Evolutionary conservation across 306 rosid genomes (phyloP).

Genomic region (Alnus glutinosa): DNA sequence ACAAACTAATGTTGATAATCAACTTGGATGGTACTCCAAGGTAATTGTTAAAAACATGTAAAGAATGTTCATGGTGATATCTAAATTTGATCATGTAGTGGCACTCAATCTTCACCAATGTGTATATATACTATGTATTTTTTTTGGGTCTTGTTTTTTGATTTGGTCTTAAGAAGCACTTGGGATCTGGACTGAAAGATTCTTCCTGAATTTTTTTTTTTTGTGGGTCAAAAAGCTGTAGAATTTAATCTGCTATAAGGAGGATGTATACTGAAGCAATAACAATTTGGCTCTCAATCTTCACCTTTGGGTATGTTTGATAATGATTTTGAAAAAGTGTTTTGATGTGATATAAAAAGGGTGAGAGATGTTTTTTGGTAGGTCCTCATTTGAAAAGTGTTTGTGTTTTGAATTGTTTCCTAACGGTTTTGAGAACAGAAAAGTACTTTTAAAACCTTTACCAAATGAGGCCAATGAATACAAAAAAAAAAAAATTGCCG

Average conservation of each 20-base stretch:
- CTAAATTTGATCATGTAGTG: background rate
- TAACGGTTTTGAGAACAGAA: too few relatives aligned
- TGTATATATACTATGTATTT: background rate
- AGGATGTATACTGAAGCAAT: background rate
- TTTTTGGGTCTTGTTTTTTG: background rate
- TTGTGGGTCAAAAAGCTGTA: background rate
- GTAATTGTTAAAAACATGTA: background rate
- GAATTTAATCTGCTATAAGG: background rate
- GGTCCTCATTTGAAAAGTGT: too few relatives aligned
- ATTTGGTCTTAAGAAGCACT: background rate
- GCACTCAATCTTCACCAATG: background rate
- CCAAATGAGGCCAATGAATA: background rate
- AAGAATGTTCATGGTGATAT: background rate
- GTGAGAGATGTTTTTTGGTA: too few relatives aligned
- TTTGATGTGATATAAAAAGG: too few relatives aligned
- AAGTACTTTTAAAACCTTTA: too few relatives aligned
- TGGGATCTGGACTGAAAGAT: background rate
- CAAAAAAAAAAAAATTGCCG: background rate
- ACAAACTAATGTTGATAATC: background rate
- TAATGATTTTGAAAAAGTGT: too few relatives aligned
- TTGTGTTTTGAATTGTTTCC: too few relatives aligned
- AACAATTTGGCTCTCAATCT: background rate
- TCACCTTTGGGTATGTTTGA: too few relatives aligned
- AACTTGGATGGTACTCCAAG: background rate
- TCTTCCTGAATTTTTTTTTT: background rate